Base-by-base conservation (phyloP, 2,329 filamentous ascomycete species). In the Madurella mycetomatis region DNA sequence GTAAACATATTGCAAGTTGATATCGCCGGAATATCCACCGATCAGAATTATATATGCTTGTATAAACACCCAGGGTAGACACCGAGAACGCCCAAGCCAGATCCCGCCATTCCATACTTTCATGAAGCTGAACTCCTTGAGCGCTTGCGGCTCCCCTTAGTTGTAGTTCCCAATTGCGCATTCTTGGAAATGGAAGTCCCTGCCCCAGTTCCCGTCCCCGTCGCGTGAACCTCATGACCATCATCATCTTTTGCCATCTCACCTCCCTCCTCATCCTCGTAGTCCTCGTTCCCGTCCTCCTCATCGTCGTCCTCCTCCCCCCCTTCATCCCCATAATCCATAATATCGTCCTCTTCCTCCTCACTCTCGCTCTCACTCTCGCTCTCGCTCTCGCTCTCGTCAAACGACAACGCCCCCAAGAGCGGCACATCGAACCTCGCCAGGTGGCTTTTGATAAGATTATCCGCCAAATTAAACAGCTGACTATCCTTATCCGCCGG, bases 381-480 rank as follows among this genome's bases (percentile, higher is more conserved):
- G 43, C 70, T 73, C 55, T 72, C 72, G 47, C 61, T 65, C 31
- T 66, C 68, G 56, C 74, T 75, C 55, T 74, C 69, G 32, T 76
- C 73, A 59, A 77, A 73, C 49, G 70, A 71, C 54, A 77, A 62
- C 7, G 72, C 66, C 11, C 75, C 74, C 64, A 77, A 66, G 53
- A 77, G 63, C 41, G 75, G 75, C 56, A 77, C 72, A 53, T 77
- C 72, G 37, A 75, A 70, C 63, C 72, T 70, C 46, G 71, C 70
- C 59, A 76, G 69, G 62, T 77, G 74, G 60, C 72, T 76, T 65
- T 72, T 74, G 66, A 78, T 77, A 55, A 78, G 66, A 56, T 73
- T 71, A 61, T 76, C 74, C 47, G 75, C 74, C 58, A 76, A 71
- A 44, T 69, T 66, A 49, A 74, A 75, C 43, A 77, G 63, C 60